Base-by-base conservation (phyloP, 352 stramenopile species). In the Phytophthora cryptogea region DNA sequence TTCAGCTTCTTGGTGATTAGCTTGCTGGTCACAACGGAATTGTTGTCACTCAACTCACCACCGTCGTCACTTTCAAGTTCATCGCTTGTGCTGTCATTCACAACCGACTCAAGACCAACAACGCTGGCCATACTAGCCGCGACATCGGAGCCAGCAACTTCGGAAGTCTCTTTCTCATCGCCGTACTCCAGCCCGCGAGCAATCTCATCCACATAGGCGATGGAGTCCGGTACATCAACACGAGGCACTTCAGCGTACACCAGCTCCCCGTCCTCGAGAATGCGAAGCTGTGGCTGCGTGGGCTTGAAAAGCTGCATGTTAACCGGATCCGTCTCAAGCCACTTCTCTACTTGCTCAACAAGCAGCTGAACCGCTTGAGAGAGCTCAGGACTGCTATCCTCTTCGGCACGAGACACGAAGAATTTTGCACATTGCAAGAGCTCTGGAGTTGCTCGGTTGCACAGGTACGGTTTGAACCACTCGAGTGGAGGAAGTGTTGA, bases 371-470 rank as follows among this genome's bases (percentile, higher is more conserved):
- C 76, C 0, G 70, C 71, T 53, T 88, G 77, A 3, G 75, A 70
- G 41, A 78, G 70, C 30, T 88, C 75, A 8, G 51, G 35, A 3
- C 72, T 55, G n/a, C 71, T 73, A 49, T 86, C 72, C 35, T 75
- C 33, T 32, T 80, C 62, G 32, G 78, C 74, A 6, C 74, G 70
- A 11, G 66, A 62, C 11, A 75, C 70, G 27, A 86, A 88, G 54
- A 74, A 87, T 41, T 80, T 58, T 13, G 66, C 79, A 37, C 63
- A 78, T 36, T 59, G 69, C 14, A 92, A 44, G 11, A 90, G 62
- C 50, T 92, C 79, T 0, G 75, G 77, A 2, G 83, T 90, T 13
- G 81, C 75, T 45, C 83, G 80, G 60, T 92, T 90, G 66, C 81
- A 86, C 52, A 89, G 40, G 61, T 77, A 84, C 26, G 67, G 74